Base-by-base conservation (phyloP, 2,329 filamentous ascomycete genomes). In the Cryphonectria radicalis region DNA sequence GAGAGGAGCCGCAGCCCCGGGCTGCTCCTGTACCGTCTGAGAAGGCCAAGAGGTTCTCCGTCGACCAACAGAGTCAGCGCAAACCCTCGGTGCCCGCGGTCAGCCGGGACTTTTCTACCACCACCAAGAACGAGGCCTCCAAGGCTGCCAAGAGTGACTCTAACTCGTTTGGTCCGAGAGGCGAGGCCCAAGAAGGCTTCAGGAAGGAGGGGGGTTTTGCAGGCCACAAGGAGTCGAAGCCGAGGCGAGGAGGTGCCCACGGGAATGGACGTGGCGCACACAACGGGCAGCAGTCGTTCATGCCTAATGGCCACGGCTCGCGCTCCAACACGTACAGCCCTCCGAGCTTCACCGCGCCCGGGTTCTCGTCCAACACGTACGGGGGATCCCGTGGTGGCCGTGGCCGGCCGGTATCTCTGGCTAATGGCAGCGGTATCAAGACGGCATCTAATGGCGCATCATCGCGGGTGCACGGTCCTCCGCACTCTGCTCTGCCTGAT, bases 381-480 rank as follows among this genome's bases (percentile, higher is more conserved):
- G 70, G 68, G n/a, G 64, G 68, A 11, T 50, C 71, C 40, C 82
- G 85, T 55, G 82, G 81, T 59, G 80, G 82, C 42, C 82, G 83
- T 55, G 81, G 83, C 46, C 72, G 72, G 35, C 72, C 72, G 32
- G 60, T 65, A 19, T 63, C 72, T 19, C 35, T 71, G n/a, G 35
- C 28, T n/a, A 71, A 71, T 62, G 69, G 69, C 55, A 71, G 43
- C 32, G 43, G 63, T 6, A 32, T 65, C 11, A 73, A 73, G 53
- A 59, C 69, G 17, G 66, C 71, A 11, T 50, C 67, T 13, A 77
- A 75, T 55, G 75, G 76, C 25, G 64, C 68, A 13, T 63, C 43
- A 13, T 63, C 43, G 43, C 77, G 76, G 70, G 68, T 82, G 55
- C 78, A 69, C 66, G 63, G 42, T 46, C 59, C 28, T 32, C 46